Base-by-base conservation (phyloP, 495 filamentous ascomycete genomes). In the Trichoderma orchidacearum region DNA sequence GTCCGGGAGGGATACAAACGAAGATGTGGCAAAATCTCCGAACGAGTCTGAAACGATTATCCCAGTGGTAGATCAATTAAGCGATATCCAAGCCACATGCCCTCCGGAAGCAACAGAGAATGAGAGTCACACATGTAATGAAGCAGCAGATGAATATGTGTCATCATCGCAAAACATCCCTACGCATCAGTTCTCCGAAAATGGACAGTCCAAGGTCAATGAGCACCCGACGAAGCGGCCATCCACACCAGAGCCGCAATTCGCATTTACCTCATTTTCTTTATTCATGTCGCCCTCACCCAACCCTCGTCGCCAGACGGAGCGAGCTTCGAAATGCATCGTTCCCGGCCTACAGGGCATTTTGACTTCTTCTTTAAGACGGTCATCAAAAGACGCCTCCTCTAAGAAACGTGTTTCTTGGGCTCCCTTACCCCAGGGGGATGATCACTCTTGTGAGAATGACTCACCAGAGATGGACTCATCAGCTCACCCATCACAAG, bases 321-420 rank as follows among this genome's bases (percentile, higher is more conserved):
- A 17, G 18, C 11, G 11, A 25, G 12, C 3, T 12, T 18, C 11
- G 9, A 32, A 21, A 7, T 25, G 51, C 13, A 18, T 9, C 28
- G 28, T 12, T 17, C n/a, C 51, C 27, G 31, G 9, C 7, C 9
- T 28, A 23, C 51, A 31, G 2, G 51, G 28, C 15, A 31, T 30
- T n/a, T 28, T 53, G 12, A 7, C 18, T 3, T 53, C 51, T 23
- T n/a, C 9, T 25, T 12, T 28, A n/a, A 53, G 31, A n/a, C n/a
- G 28, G 15, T 13, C 51, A 8, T 53, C 11, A 28, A n/a, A 7
- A n/a, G 17, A 15, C 28, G 27, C 15, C 9, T 30, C 41, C 1
- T 15, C 50, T 0, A 60, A 55, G 5, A 56, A 30, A 9, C 60
- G 60, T n/a, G 68, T 70, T 6, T 62, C 63, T 0, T 70, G 64